Base-by-base conservation (phyloP, 2,329 filamentous ascomycete genomes). In the Pseudodiploospora longispora region DNA sequence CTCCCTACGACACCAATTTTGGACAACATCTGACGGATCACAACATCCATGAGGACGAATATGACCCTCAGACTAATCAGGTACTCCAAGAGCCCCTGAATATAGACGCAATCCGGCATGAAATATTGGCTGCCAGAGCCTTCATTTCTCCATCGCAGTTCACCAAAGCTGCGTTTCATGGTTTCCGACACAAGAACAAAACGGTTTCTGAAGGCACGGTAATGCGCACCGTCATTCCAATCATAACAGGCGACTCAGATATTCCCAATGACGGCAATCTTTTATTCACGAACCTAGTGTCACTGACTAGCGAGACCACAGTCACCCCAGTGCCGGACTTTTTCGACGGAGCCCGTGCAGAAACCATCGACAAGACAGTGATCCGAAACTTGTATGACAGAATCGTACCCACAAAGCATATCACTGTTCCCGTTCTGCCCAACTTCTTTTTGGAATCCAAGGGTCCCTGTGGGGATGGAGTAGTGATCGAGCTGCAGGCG, bases 1-100 rank as follows among this genome's bases (percentile, higher is more conserved):
- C 43, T 1, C 37, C 43, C 6, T 50, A 51, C 27, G 47, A 50
- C 19, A 27, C 12, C 31, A 36, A 45, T 8, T 50, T 50, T 27
- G 29, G 27, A 19, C 47, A 47, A 28, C 44, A 51, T 36, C 41
- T 45, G 12, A 32, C 42, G 9, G 42, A 51, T 27, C 12, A 48
- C 37, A 33, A 34, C 10, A 41, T 50, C 12, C 46, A 41, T 10
- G 39, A 38, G 30, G 34, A 38, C 6, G 12, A 12, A 30, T 41
- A 50, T 30, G 32, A 44, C n/a, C 33, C 38, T 28, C 33, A 42
- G 7, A 31, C 46, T 8, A 44, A 29, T 19, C 30, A 5, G 33
- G 10, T 9, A 8, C 10, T 42, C 1, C 50, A 43, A 8, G 28
- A 49, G 9, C 50, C 47, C 3, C 27, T 4, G 1, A 47, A 50